Evolutionary conservation across 2,329 filamentous ascomycete species (phyloP), one percentile per base, ranked within the genome.

Genomic region (Stagonosporopsis tanaceti): DNA sequence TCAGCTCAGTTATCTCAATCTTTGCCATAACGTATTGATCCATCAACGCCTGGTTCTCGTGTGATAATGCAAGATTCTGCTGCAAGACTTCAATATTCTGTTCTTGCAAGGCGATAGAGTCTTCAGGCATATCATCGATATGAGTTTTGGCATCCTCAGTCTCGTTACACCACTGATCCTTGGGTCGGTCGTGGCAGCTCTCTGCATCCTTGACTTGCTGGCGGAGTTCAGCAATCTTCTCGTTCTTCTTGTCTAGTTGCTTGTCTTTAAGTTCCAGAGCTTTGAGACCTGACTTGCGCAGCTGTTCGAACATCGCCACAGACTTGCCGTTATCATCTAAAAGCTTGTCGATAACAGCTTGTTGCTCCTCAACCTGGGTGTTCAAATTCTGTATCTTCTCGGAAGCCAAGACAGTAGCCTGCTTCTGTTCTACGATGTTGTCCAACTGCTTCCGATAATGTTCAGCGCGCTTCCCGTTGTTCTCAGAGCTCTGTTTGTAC

Each of bases 401-500:
- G 4, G 35, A 20, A 15, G 50, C 35, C 9, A 53, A 47, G 8
- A 46, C 40, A 41, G 45, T 46, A 7, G 44, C 45, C 4, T 47
- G 14, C n/a, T 61, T 52, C 12, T 47, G 48, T 17, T 41, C 53
- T 11, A 50, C 20, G n/a, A 50, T 46, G 7, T 52, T 44, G 3
- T 45, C n/a, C 7, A 65, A 42, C 34, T 59, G 61, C 6, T 42
- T 44, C 24, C 63, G 59, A 24, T 64, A 64, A 12, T 61, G 64
- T 28, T 61, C 48, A 4, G 58, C 57, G 25, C 62, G 65, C 6
- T 57, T 20, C 1, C 17, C 22, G 3, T 60, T 45, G 17, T 62
- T 45, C 5, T 64, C 50, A 2, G 47, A 39, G 25, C 60, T 51
- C 9, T 46, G 35, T 15, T 66, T 61, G 35, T 66, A 58, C 15